Conservation (phyloP, 257 asterid species). For the Jasminum sambac region DNA sequence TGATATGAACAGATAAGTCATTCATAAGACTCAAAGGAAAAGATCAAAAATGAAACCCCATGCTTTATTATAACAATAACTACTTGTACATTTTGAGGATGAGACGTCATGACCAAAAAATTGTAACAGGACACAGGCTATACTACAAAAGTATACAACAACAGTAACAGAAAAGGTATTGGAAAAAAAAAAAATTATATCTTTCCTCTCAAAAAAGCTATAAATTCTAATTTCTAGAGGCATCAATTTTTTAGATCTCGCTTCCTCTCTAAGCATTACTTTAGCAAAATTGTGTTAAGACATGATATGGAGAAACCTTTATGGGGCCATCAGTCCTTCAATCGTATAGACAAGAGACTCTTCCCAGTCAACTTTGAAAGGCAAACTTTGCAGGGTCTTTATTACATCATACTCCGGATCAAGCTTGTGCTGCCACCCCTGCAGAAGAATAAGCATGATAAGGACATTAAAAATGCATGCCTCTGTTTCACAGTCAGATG, state of each 20-base stretch:
- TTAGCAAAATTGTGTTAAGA: background rate
- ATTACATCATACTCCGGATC: constrained; percentile 76
- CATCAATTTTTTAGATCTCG: background rate
- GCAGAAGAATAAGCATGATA: constrained; percentile 10
- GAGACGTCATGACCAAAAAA: background rate
- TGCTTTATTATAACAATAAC: background rate
- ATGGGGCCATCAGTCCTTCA: constrained; percentile 86
- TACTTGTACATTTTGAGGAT: background rate
- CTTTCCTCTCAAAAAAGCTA: constrained; percentile 6
- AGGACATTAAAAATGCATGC: constrained; percentile 10
- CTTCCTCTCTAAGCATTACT: background rate
- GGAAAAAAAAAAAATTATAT: background rate
- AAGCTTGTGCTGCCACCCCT: constrained; percentile 96
- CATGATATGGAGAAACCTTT: constrained; percentile 25
- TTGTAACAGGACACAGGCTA: too few relatives aligned
- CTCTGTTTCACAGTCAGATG: too few relatives aligned
- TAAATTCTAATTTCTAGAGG: constrained; percentile 6
- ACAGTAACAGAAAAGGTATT: constrained; percentile 2
- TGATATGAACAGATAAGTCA: background rate
- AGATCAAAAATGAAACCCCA: too few relatives aligned
- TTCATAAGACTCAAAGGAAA: background rate
- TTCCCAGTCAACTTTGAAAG: constrained; percentile 73
- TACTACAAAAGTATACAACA: background rate
- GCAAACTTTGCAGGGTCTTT: constrained; percentile 61
- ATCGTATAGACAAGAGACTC: constrained; percentile 76